Conservation (phyloP, 495 filamentous ascomycete genomes). For the Neurospora tetrasperma region DNA sequence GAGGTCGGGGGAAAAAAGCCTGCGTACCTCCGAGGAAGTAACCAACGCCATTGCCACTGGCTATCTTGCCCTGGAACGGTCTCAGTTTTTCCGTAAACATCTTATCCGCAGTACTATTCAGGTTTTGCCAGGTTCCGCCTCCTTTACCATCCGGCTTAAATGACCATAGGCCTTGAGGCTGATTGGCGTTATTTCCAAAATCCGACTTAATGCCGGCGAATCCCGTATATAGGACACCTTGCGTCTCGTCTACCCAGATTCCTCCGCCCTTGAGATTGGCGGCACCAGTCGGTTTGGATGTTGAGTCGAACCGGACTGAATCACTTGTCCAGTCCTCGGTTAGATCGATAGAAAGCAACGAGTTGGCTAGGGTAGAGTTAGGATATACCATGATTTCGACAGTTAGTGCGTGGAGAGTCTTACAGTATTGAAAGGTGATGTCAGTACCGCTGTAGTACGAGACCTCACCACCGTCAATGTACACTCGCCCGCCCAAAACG, state of each 20-base stretch:
- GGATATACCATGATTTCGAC: not conserved
- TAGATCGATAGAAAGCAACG: slow-evolving; percentile 15
- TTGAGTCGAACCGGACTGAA: slow-evolving; percentile 8
- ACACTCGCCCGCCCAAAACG: slow-evolving; percentile 12
- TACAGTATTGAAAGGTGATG: slow-evolving; percentile 13
- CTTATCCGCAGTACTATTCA: slow-evolving; percentile 13
- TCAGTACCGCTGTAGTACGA: slow-evolving; percentile 7
- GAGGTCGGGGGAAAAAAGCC: too few relatives aligned
- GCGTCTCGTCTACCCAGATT: slow-evolving; percentile 14
- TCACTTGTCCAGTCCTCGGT: slow-evolving; percentile 11
- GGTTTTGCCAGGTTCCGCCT: slow-evolving; percentile 10
- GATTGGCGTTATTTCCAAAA: slow-evolving; percentile 7
- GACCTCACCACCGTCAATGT: slow-evolving; percentile 16
- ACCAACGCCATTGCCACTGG: slow-evolving; percentile 13
- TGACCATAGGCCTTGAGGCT: slow-evolving; percentile 15
- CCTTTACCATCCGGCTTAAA: slow-evolving; percentile 10
- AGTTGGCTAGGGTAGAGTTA: slow-evolving; percentile 5
- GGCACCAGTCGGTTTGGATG: slow-evolving; percentile 8
- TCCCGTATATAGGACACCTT: slow-evolving; percentile 12
- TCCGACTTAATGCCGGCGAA: slow-evolving; percentile 10
- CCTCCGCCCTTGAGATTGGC: slow-evolving; percentile 10
- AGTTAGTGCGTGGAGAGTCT: not conserved
- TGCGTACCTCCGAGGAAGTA: slow-evolving; percentile 14
- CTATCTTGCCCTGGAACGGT: slow-evolving; percentile 7
- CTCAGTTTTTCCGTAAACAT: slow-evolving; percentile 8